Base-by-base conservation (phyloP, 2,329 filamentous ascomycete species). In the Penicillium sp. region DNA sequence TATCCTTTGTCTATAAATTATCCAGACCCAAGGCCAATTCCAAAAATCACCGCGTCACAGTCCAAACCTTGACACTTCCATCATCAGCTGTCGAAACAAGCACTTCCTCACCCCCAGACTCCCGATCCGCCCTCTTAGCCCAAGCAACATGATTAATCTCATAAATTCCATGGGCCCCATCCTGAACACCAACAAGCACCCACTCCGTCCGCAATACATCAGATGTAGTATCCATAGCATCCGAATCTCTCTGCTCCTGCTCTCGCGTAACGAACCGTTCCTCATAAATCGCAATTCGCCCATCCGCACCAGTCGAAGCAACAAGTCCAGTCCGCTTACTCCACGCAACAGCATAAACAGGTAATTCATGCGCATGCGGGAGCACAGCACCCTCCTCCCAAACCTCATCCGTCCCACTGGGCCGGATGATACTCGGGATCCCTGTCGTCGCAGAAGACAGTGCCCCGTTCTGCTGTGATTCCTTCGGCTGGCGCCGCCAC, bases 61-160 rank as follows among this genome's bases (percentile, higher is more conserved):
- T 82, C 93, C 94, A 99, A 1, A 92, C 86, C 67, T 88, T 88
- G 28, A 97, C 88, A 50, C 88, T 80, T 0, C 94, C 94, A 74
- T 97, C 92, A 71, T 99, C 94, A 0, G 93, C 94, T 0, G 92
- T 96, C 16, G 89, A 94, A 19, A 97, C 79, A 44, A 99, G 79
- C 71, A 97, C 88, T 75, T 62, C 59, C 9, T 58, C 59, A 75
- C 79, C 69, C 81, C 81, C 1, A 78, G 87, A 47, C 80, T 61
- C 63, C 38, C 69, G 80, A 70, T 96, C 91, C 55, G 85, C 88
- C 55, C 92, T 82, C 64, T 82, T 84, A 62, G 91, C 91, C 94
- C 94, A 99, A 2, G 84, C 86, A 46, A 94, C 83, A 73, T 97
- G 91, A 68, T 99, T 99, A 61, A 97, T 82, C 75, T 99, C 94